These are phyloP conservation scores for Fusarium avenaceum DNA, from an alignment of 2,329 filamentous ascomycete species.

Conservation along the genomic window DNA sequence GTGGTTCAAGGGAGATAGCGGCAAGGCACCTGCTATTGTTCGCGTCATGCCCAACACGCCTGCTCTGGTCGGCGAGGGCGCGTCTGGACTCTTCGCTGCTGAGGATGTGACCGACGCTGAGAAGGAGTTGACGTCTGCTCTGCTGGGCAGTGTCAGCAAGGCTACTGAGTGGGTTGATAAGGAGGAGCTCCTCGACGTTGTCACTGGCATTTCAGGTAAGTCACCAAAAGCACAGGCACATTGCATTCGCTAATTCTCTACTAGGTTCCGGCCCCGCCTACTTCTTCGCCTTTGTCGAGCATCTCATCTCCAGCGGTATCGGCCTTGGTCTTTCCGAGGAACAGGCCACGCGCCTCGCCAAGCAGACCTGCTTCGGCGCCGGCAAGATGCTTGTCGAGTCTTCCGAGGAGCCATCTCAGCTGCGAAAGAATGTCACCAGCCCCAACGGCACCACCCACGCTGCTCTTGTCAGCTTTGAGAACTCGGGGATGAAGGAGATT, in stretches of 20 bases:
- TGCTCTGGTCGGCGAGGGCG: constrained; percentile 64
- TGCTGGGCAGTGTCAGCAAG: constrained; percentile 62
- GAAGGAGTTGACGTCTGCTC: constrained; percentile 57
- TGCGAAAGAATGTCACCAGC: constrained; percentile 66
- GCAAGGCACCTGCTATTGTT: constrained; percentile 59
- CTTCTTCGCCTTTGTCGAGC: constrained; percentile 67
- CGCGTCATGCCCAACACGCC: constrained; percentile 68
- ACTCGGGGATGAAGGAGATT: constrained; percentile 58
- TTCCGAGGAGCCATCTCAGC: constrained; percentile 60
- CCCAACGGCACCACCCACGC: constrained; percentile 66
- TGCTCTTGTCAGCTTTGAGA: constrained; percentile 63
- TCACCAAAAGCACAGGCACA: fast-evolving
- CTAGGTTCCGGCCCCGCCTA: constrained; percentile 65
- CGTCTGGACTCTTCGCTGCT: constrained; percentile 62
- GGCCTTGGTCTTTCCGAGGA: constrained; percentile 61
- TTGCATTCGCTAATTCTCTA: neutral
- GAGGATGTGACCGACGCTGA: constrained; percentile 58
- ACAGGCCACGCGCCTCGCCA: constrained; percentile 64
- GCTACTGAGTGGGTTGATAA: constrained; percentile 64
- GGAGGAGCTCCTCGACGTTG: constrained; percentile 64
- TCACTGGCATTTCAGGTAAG: constrained; percentile 64
- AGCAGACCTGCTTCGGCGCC: constrained; percentile 65
- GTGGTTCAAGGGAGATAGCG: constrained; percentile 58
- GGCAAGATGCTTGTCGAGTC: constrained; percentile 65
- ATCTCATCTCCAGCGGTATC: constrained; percentile 61